A percentile compares a stretch with the other conserved stretches of the same genome.
phyloP scores from a whole-genome alignment of 2,329 filamentous ascomycete genomes.

The Colletotrichum navitas region DNA sequence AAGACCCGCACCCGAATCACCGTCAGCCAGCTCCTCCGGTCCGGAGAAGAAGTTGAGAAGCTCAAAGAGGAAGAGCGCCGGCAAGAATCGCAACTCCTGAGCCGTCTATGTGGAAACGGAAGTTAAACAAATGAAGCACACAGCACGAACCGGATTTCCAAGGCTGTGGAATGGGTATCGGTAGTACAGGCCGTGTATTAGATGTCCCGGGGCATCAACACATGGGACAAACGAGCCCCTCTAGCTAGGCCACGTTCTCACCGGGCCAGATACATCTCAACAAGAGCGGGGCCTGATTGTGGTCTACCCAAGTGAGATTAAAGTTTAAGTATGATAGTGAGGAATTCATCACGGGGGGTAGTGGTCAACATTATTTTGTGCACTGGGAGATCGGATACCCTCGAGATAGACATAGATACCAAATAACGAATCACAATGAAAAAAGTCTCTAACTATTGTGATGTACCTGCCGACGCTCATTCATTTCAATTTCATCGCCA shows the following conservation, averaged over 20 bases:
- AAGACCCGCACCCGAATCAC: constrained; percentile 53
- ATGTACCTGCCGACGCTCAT: neutral
- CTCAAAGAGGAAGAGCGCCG: constrained; percentile 46
- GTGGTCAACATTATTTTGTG: neutral
- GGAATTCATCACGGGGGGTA: too few species aligned
- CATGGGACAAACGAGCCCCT: neutral
- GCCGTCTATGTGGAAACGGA: neutral
- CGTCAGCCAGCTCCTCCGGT: constrained; percentile 45
- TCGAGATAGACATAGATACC: constrained; percentile 7
- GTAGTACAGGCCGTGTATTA: neutral
- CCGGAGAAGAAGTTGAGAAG: constrained; percentile 51
- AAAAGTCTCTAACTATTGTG: neutral
- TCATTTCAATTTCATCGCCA: neutral
- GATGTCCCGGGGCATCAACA: neutral
- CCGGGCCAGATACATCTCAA: neutral
- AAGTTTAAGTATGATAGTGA: neutral
- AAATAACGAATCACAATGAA: constrained; percentile 8
- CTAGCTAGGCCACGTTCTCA: neutral
- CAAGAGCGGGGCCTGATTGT: neutral
- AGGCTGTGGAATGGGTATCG: neutral
- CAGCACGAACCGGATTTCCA: neutral
- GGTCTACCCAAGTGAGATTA: neutral
- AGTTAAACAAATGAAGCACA: neutral
- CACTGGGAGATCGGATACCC: constrained; percentile 16
- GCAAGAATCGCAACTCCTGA: constrained; percentile 33